phyloP scores from a whole-genome alignment of 1,284 basidiomycete genomes.

The Austroboletus niveus region DNA sequence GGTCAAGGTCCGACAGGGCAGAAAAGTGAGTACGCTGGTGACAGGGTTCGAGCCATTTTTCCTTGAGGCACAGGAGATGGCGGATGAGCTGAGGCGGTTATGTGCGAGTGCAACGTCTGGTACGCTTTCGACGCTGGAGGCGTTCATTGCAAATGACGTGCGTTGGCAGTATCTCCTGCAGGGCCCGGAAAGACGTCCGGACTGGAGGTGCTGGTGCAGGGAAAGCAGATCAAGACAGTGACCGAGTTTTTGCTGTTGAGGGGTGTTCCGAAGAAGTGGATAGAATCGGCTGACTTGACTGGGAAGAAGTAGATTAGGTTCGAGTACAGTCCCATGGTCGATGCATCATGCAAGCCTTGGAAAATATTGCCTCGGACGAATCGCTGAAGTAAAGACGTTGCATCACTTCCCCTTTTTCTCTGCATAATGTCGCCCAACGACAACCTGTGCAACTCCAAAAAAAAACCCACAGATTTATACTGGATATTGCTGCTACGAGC shows the following conservation, averaged over 20 bases:
- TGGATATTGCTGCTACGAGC: too few species aligned
- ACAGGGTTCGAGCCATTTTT: slow-evolving; percentile 78
- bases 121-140: slow-evolving; percentile 28
- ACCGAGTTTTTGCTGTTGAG: slow-evolving; percentile 57
- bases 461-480: too few species aligned
- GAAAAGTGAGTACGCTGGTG: slow-evolving; percentile 75
- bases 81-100: slow-evolving; percentile 71
- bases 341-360: too few species aligned
- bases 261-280: slow-evolving; percentile 81
- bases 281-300: slow-evolving; percentile 43
- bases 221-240: slow-evolving; percentile 70
- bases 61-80: slow-evolving; percentile 67
- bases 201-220: slow-evolving; percentile 78
- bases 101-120: slow-evolving; percentile 81
- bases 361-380: too few species aligned
- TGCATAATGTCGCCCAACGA: too few species aligned
- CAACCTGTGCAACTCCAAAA: too few species aligned
- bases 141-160: neutral
- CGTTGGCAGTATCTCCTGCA: slow-evolving; percentile 49
- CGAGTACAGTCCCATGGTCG: too few species aligned
- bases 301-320: slow-evolving; percentile 20
- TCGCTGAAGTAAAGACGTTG: too few species aligned
- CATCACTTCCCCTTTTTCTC: too few species aligned
- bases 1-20: slow-evolving; percentile 72
- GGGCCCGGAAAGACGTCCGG: slow-evolving; percentile 49